Evolutionary conservation across 2,329 filamentous ascomycete genomes (phyloP).

Genomic region (Colletotrichum sansevieriae): DNA sequence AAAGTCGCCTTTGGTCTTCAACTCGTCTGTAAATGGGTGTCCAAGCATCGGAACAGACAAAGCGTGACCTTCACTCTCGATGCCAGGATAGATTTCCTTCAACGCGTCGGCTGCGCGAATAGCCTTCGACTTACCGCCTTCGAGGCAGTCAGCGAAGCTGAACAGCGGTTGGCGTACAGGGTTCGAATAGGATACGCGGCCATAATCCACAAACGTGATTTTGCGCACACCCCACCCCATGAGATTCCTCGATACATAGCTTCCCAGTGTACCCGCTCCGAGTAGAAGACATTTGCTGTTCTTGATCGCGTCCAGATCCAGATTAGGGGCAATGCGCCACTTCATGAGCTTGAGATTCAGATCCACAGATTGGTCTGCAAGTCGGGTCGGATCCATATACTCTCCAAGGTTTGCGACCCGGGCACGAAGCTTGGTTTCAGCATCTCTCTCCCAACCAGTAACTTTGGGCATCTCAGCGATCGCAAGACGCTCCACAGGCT

Average conservation of each 20-base stretch:
- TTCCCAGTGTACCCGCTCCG: conserved; percentile 92
- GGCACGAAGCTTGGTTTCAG: conserved; percentile 80
- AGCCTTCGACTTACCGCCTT: conserved; percentile 88
- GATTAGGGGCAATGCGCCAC: conserved; percentile 91
- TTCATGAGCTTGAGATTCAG: conserved; percentile 98
- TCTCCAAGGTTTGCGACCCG: conserved; percentile 86
- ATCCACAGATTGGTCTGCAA: conserved; percentile 95
- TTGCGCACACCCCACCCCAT: conserved; percentile 97
- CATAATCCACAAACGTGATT: conserved; percentile 96
- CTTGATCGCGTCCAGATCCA: conserved; percentile 91
- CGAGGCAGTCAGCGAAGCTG: conserved; percentile 87
- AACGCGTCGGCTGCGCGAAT: conserved; percentile 83
- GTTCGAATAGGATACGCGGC: conserved; percentile 93
- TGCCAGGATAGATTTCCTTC: conserved; percentile 89
- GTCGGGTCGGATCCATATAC: conserved; percentile 89
- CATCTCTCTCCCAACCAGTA: conserved; percentile 94
- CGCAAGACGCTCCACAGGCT: conserved; percentile 58
- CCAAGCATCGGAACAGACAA: conserved; percentile 96
- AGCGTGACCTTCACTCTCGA: conserved; percentile 83
- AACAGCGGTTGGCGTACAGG: conserved; percentile 96
- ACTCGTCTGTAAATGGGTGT: conserved; percentile 83
- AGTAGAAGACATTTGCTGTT: conserved; percentile 90
- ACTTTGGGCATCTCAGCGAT: conserved; percentile 81
- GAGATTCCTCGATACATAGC: conserved; percentile 91
- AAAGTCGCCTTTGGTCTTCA: conserved; percentile 79